Evolutionary conservation across 2,329 filamentous ascomycete genomes (phyloP), one percentile per base, ranked within the genome.

Genomic region (Colletotrichum tanaceti): DNA sequence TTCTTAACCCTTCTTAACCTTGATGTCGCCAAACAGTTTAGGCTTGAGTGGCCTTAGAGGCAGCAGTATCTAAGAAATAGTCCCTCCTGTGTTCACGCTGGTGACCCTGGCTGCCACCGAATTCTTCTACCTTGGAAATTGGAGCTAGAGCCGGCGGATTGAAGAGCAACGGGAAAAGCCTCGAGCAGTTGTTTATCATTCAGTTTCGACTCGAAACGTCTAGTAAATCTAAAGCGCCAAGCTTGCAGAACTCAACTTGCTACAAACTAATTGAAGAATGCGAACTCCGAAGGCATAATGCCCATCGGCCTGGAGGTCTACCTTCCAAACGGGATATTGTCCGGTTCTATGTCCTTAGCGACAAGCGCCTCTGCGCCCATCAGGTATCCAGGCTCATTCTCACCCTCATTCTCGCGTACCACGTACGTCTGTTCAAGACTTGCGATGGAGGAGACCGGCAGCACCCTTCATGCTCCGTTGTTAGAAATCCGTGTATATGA

Each of bases 381-480:
- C 32, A 22, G n/a, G 32, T 10, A 2, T 22, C 11, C 20, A 41
- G n/a, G 10, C 22, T 32, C 14, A 20, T 2, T 44, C 38, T 53
- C 39, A 38, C 18, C 18, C 7, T 22, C 11, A 22, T 22, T 11
- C 22, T 22, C 7, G 3, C 10, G 13, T 39, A 39, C 16, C 6
- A 9, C 32, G 18, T 35, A 38, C 22, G 7, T 11, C 11, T n/a
- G 18, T 46, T 63, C 44, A 67, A 38, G 66, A 69, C 71, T 74
- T 78, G 50, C 76, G 74, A 68, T 79, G 74, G 63, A 79, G 50
- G 11, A 74, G 65, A 41, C 77, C 76, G 68, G 77, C 77, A 18
- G 72, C 75, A 58, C 73, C 77, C 77, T 79, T n/a, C 7, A 38
- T 7, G n/a, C 28, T 3, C 53, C 52, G 47, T 9, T 35, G 32